phyloP scores from a whole-genome alignment of 257 asterid species.

The Gardenia jasminoides region DNA sequence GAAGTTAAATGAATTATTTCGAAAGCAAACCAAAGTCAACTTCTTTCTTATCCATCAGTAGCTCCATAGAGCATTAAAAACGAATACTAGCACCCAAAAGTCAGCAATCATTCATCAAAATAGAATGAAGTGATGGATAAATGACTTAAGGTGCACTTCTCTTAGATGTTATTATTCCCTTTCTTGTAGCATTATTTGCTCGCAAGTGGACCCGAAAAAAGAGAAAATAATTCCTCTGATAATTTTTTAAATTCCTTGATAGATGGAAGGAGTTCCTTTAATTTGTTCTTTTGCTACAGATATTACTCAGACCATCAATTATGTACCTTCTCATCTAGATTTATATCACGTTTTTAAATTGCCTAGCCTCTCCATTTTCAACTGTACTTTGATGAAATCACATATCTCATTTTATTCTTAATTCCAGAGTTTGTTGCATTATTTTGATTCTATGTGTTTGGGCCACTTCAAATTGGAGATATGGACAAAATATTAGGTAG shows the following conservation, averaged over 20 bases:
- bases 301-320: constrained; percentile 36
- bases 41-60: neutral
- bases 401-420: constrained; percentile 37
- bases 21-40: neutral
- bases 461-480: constrained; percentile 38
- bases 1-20: neutral
- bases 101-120: neutral
- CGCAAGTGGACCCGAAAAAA: neutral
- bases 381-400: constrained; percentile 45
- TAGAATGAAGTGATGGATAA: neutral
- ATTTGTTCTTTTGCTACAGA: neutral
- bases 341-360: constrained; percentile 21
- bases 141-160: neutral
- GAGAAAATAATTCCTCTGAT: neutral
- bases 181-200: neutral
- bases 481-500: constrained; percentile 42
- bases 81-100: neutral
- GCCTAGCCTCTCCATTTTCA: constrained; percentile 28
- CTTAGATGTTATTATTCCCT: neutral
- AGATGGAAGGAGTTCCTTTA: constrained; percentile 6
- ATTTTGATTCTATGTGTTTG: constrained; percentile 44
- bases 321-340: constrained; percentile 84
- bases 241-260: constrained; percentile 2
- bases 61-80: neutral
- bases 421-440: constrained; percentile 40